Percentiles rank a stretch among this genome's conserved stretches.
Conservation (phyloP, 2,329 filamentous ascomycete species). For the Curvularia hawaiiensis region DNA sequence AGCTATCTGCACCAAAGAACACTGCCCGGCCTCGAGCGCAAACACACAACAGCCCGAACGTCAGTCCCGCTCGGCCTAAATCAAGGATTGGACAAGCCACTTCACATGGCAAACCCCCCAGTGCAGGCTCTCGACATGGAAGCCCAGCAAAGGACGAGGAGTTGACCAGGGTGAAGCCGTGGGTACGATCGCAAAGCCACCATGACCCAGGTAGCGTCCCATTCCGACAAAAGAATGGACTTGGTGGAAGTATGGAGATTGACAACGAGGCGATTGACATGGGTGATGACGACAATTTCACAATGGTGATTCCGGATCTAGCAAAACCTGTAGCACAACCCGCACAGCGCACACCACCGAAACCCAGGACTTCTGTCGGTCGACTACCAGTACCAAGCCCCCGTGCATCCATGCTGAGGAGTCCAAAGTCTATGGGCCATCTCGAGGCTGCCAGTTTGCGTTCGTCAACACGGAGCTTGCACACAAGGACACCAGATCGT, state of each 20-base stretch:
- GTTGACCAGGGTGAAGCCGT: slow-evolving; percentile 55
- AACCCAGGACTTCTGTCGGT: slow-evolving; percentile 29
- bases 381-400: slow-evolving; percentile 38
- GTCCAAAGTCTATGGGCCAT: slow-evolving; percentile 39
- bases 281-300: slow-evolving; percentile 56
- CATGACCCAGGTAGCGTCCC: slow-evolving; percentile 37
- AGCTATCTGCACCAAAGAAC: slow-evolving; percentile 41
- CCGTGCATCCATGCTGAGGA: slow-evolving; percentile 31
- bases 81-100: slow-evolving; percentile 40
- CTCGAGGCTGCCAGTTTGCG: slow-evolving; percentile 21
- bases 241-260: slow-evolving; percentile 47
- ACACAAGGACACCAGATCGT: slow-evolving; percentile 41
- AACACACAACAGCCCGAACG: slow-evolving; percentile 42
- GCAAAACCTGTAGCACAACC: slow-evolving; percentile 36
- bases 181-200: slow-evolving; percentile 43
- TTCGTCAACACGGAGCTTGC: slow-evolving; percentile 38
- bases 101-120: slow-evolving; percentile 39
- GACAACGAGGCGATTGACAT: slow-evolving; percentile 47
- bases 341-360: slow-evolving; percentile 41
- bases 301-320: slow-evolving; percentile 55
- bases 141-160: slow-evolving; percentile 53
- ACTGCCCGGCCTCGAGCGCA: slow-evolving; percentile 39
- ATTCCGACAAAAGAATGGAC: slow-evolving; percentile 46
- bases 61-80: slow-evolving; percentile 46
- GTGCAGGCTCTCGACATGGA: slow-evolving; percentile 33